These are phyloP conservation scores for Malassezia slooffiae DNA, from an alignment of 1,284 basidiomycete genomes.

Conservation along the genomic window DNA sequence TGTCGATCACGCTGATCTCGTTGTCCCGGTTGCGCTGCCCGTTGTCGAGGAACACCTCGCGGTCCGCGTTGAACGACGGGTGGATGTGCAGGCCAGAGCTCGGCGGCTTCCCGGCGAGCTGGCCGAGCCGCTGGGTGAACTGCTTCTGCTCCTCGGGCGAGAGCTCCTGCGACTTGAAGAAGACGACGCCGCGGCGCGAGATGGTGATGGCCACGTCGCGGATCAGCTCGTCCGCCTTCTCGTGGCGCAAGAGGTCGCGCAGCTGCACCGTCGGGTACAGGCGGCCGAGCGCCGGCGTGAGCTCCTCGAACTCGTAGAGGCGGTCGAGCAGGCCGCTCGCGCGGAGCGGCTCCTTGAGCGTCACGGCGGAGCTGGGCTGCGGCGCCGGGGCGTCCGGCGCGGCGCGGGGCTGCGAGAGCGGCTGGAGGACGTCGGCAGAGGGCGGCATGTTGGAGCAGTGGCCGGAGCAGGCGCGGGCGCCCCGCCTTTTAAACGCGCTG, in stretches of 20 bases:
- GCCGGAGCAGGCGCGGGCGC: too few species aligned
- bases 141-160: conserved; percentile 50
- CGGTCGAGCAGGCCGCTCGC: conserved; percentile 21
- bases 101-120: conserved; percentile 55
- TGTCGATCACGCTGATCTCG: conserved; percentile 29
- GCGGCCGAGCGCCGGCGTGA: conserved; percentile 48
- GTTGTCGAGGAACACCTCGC: conserved; percentile 26
- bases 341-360: conserved; percentile 15
- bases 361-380: too few species aligned
- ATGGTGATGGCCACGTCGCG: conserved; percentile 52
- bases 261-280: conserved; percentile 50
- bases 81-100: conserved; percentile 57
- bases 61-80: conserved; percentile 54
- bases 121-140: conserved; percentile 53
- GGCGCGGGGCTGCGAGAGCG: too few species aligned
- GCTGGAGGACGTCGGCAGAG: too few species aligned
- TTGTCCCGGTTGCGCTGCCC: conserved; percentile 23
- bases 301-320: conserved; percentile 16
- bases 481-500: too few species aligned
- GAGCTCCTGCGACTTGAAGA: conserved; percentile 57
- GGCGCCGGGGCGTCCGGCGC: too few species aligned
- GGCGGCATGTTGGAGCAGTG: too few species aligned
- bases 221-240: conserved; percentile 50
- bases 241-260: conserved; percentile 47
- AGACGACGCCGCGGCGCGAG: conserved; percentile 61